phyloP scores from a whole-genome alignment of 225 moss, liverwort and hornwort genomes.

The Asterella californica region DNA sequence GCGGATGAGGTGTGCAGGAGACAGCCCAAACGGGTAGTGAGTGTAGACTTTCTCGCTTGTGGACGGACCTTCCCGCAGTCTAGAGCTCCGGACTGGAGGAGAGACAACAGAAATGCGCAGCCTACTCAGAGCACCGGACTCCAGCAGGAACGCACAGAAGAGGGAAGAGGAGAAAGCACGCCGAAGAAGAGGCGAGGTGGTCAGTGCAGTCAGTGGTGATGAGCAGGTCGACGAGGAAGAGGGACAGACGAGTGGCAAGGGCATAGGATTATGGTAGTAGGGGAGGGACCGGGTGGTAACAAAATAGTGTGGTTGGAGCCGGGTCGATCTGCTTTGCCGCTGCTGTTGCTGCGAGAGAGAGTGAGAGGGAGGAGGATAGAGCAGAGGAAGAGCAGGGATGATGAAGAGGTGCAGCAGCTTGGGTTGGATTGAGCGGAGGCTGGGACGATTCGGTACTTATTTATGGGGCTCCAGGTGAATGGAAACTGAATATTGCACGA shows the following conservation, averaged over 20 bases:
- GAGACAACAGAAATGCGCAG: too few relatives aligned
- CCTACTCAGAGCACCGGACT: not conserved
- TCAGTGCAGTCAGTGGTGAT: slow-evolving; percentile 1
- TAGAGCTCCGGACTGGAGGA: too few relatives aligned
- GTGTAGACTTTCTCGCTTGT: not conserved
- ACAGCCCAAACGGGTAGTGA: slow-evolving; percentile 4
- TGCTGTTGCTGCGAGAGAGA: not conserved
- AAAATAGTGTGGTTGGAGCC: not conserved
- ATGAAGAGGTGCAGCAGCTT: not conserved
- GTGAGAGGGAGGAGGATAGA: not conserved
- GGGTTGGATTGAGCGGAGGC: not conserved
- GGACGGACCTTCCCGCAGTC: slow-evolving; percentile 7
- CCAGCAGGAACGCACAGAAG: not conserved
- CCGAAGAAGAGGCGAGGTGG: not conserved
- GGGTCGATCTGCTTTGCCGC: not conserved
- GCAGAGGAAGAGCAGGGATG: not conserved
- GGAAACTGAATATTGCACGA: not conserved
- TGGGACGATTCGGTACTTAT: not conserved
- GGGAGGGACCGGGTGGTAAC: not conserved
- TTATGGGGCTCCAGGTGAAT: not conserved
- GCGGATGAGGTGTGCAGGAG: slow-evolving; percentile 2
- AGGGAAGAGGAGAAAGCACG: not conserved
- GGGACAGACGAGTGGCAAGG: not conserved
- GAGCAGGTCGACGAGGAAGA: not conserved
- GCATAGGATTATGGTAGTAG: not conserved